A percentile compares a stretch with the other conserved stretches of the same genome.
phyloP scores from a whole-genome alignment of 305 asterid genomes.

The Salvia sclarea region DNA sequence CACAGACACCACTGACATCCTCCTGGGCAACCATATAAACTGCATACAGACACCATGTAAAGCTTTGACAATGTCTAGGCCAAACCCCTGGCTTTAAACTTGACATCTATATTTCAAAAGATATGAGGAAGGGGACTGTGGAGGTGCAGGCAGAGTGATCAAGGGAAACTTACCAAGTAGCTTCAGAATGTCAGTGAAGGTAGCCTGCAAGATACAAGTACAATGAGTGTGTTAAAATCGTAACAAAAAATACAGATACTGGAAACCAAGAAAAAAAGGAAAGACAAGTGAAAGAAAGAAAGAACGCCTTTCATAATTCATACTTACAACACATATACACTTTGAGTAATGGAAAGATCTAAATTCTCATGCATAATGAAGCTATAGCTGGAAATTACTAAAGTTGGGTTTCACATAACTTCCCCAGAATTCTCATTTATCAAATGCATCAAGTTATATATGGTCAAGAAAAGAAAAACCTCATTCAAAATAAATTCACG shows the following conservation, averaged over 20 bases:
- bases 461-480: not conserved
- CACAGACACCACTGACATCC: not conserved
- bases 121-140: not conserved
- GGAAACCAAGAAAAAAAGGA: not conserved
- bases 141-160: not conserved
- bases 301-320: not conserved
- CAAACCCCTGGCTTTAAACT: not conserved
- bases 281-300: not conserved
- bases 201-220: constrained; percentile 61
- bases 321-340: constrained; percentile 7
- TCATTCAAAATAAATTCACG: not conserved
- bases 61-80: constrained; percentile 6
- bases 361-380: not conserved
- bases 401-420: not conserved
- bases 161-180: constrained; percentile 60
- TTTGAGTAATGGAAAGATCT: not conserved
- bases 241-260: not conserved
- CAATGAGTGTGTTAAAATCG: not conserved
- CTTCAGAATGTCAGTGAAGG: constrained; percentile 93
- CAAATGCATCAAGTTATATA: constrained; percentile 2
- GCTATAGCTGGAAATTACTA: not conserved
- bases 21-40: not conserved
- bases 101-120: not conserved
- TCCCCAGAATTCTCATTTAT: not conserved
- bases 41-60: not conserved